Base-by-base conservation (phyloP, 73 alveolate genomes). In the Stentor coeruleus region DNA sequence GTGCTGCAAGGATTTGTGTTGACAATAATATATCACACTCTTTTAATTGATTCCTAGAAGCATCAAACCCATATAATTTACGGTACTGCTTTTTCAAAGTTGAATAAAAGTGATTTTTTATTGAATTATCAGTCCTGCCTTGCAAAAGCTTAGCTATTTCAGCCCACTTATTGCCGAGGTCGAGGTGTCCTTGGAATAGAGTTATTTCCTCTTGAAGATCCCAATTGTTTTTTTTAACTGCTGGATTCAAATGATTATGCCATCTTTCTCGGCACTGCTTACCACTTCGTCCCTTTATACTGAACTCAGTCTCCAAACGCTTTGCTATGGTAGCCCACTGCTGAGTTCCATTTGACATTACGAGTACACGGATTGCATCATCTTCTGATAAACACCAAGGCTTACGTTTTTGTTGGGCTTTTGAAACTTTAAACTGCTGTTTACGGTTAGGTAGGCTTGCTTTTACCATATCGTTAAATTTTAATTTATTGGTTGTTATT, bases 201-300 rank as follows among this genome's bases (percentile, higher is more conserved):
- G 28, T 26, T 6, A 14, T 38, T 6, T 60, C 80, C 28, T 85
- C 91, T 36, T 33, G 58, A 28, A 58, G 72, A 6, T 39, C 59
- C 88, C 91, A 85, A 2, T 87, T 87, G 6, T 81, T 42, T 42
- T 76, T 85, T n/a, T 39, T 38, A 1, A 85, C 74, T 1, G 77
- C 58, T 37, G 91, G 91, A 38, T 81, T 81, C 26, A 85, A 74
- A 74, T 85, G 91, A 37, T 85, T 85, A 28, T 84, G 83, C 88
- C 91, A 87, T 85, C 95, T 38, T 79, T 90, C 96, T 74, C 96
- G 55, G 82, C 96, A 90, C 76, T 90, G 85, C 73, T 90, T 90
- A 14, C 96, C 96, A 58, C 76, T 86, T 76, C 95, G 86, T 39
- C 74, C 3, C 6, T 11, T 15, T 6, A 28, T n/a, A 60, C 28